Evolutionary conservation across 2,329 filamentous ascomycete genomes (phyloP).

Genomic region (Fusarium pseudonygamai): DNA sequence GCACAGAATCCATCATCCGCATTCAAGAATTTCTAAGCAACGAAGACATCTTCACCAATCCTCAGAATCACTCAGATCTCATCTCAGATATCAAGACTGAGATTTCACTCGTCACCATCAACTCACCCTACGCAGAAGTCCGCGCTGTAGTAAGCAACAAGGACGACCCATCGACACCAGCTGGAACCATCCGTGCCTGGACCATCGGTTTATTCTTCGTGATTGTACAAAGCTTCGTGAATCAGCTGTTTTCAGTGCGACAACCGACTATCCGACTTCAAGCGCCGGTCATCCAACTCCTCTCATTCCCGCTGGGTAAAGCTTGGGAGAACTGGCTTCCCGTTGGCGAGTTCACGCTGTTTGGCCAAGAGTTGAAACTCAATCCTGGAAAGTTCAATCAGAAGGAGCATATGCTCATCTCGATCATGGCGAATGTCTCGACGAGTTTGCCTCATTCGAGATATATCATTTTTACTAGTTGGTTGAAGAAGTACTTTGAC

Average conservation of each 20-base stretch:
- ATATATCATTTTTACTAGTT: constrained; percentile 35
- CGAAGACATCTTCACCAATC: constrained; percentile 44
- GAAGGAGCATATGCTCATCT: constrained; percentile 69
- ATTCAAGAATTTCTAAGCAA: constrained; percentile 31
- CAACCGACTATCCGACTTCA: constrained; percentile 60
- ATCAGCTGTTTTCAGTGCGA: constrained; percentile 65
- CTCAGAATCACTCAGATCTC: constrained; percentile 51
- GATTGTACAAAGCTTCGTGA: constrained; percentile 57
- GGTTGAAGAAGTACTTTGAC: constrained; percentile 39
- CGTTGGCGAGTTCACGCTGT: constrained; percentile 55
- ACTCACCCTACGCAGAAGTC: constrained; percentile 66
- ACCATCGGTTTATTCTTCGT: constrained; percentile 59
- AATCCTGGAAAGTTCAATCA: constrained; percentile 65
- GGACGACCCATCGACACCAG: constrained; percentile 60
- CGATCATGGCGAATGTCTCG: constrained; percentile 55
- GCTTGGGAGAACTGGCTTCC: constrained; percentile 55
- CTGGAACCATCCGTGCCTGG: constrained; percentile 63
- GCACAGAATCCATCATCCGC: constrained; percentile 22
- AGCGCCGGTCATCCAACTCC: constrained; percentile 63
- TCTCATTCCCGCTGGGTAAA: constrained; percentile 58
- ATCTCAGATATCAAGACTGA: constrained; percentile 64
- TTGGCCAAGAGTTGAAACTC: constrained; percentile 54
- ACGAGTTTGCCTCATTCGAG: constrained; percentile 34
- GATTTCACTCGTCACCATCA: constrained; percentile 60
- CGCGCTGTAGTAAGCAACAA: constrained; percentile 64